Conservation (phyloP, 2,329 filamentous ascomycete species). For the Fusarium napiforme region DNA sequence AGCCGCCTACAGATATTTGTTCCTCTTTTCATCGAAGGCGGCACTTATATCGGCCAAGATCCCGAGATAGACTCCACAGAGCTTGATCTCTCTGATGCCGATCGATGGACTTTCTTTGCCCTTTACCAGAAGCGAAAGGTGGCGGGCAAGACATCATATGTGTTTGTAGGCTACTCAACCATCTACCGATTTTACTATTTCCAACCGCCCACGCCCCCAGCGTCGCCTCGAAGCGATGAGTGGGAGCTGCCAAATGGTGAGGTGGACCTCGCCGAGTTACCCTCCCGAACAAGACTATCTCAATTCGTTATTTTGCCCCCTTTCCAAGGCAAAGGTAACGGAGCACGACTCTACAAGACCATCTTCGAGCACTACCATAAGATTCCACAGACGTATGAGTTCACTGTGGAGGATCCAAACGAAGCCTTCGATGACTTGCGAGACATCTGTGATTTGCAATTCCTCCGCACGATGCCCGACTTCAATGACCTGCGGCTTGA, state of each 20-base stretch:
- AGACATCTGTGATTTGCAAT: slow-evolving; percentile 77
- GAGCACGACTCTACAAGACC: slow-evolving; percentile 80
- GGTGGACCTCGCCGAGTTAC: slow-evolving; percentile 68
- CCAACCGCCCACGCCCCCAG: slow-evolving; percentile 58
- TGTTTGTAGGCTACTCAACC: slow-evolving; percentile 89
- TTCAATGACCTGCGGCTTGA: slow-evolving; percentile 69
- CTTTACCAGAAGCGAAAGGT: slow-evolving; percentile 74
- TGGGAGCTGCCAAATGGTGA: slow-evolving; percentile 60
- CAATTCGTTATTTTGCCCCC: slow-evolving; percentile 93
- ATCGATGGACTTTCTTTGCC: slow-evolving; percentile 93
- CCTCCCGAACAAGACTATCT: slow-evolving; percentile 85
- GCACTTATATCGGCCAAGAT: slow-evolving; percentile 73
- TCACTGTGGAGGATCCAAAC: slow-evolving; percentile 95
- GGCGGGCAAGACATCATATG: slow-evolving; percentile 69
- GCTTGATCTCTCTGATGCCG: slow-evolving; percentile 74
- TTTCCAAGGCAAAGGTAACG: slow-evolving; percentile 84
- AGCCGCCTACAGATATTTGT: slow-evolving; percentile 85
- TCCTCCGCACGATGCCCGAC: slow-evolving; percentile 68
- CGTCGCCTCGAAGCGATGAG: slow-evolving; percentile 50
- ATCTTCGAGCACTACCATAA: slow-evolving; percentile 78
- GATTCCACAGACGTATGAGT: slow-evolving; percentile 76
- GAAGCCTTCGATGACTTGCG: slow-evolving; percentile 84
- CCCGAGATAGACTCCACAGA: slow-evolving; percentile 66
- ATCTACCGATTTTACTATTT: slow-evolving; percentile 86
- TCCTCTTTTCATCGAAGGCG: slow-evolving; percentile 91